Percentiles rank a stretch among this genome's conserved stretches.
These are phyloP conservation scores for Saccharum hybrid DNA, from an alignment of 202 grass and related monocot genomes.

Conservation along the genomic window DNA sequence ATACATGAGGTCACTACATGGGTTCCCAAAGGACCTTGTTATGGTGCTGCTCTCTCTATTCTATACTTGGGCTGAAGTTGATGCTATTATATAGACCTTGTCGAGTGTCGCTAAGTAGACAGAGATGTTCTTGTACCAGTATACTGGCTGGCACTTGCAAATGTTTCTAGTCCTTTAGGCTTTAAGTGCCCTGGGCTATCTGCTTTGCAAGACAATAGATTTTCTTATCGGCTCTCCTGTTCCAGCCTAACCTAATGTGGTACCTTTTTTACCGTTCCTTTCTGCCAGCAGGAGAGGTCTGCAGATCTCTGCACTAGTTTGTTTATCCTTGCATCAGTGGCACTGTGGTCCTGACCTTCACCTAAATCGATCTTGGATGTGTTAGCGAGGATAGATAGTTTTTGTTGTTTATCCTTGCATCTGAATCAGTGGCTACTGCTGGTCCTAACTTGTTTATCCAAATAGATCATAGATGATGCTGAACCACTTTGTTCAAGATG, in stretches of 20 bases:
- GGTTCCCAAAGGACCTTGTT: constrained; percentile 1
- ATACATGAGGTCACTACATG: background rate
- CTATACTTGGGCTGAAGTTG: constrained; percentile 1
- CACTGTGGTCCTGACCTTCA: constrained; percentile 23
- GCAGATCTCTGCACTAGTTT: constrained; percentile 40
- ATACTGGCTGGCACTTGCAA: constrained; percentile 31
- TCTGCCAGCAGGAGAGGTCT: constrained; percentile 38
- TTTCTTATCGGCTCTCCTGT: constrained; percentile 29
- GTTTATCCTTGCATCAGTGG: constrained; percentile 26
- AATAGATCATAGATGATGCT: constrained; percentile 10
- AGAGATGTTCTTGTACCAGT: constrained; percentile 11
- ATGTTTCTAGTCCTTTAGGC: constrained; percentile 29
- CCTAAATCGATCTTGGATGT: constrained; percentile 28
- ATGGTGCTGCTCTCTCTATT: background rate
- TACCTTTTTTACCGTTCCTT: constrained; percentile 41
- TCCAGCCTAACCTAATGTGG: constrained; percentile 37
- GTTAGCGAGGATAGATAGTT: constrained; percentile 8
- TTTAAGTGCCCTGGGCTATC: constrained; percentile 25
- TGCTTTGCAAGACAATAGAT: constrained; percentile 10
- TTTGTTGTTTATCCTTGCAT: constrained; percentile 14
- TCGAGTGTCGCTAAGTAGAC: constrained; percentile 3
- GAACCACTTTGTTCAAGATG: constrained; percentile 2
- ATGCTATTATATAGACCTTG: constrained; percentile 37
- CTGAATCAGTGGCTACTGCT: background rate
- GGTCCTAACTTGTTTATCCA: background rate